Evolutionary conservation across 371 early-diverging fungal genomes (phyloP), one percentile per base, ranked within the genome.

Genomic region (Funneliformis caledonium): DNA sequence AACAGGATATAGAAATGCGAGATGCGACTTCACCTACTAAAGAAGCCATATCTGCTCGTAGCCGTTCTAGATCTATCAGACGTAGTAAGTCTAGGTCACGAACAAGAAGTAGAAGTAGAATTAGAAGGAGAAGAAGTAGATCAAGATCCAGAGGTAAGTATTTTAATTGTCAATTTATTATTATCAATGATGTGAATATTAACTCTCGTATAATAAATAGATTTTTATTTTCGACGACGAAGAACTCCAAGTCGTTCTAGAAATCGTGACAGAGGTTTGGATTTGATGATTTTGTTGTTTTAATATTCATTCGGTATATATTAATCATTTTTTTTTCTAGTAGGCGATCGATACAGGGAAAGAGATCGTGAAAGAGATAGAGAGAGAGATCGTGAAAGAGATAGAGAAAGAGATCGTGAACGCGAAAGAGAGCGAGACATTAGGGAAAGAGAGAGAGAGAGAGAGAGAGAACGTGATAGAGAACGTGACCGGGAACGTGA

Each of bases 231-330:
- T 64, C 81, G 81, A 1, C 76, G 50, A 6, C 81, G 82, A 37
- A 56, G 87, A 79, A 70, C 81, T 12, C 80, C 84, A 42, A 73
- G 52, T 14, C 80, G 85, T 42, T 84, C 82, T 56, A 68, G 81
- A 59, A 82, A 85, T 14, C 83, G 85, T 26, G 80, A 83, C 31
- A 64, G 84, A 70, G 86, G 80, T 72, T 65, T 50, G 61, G 31
- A 26, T 43, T 79, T 37, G 26, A 1, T 59, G 16, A 56, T 42
- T 14, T 11, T 64, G 12, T 19, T 37, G 19, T 33, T 76, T 26
- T 33, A 74, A 33, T 59, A 22, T n/a, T 56, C 31, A 22, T 50
- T 52, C n/a, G 10, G 5, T 31, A 22, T 64, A 26, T 65, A 74
- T 50, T 74, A 33, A 60, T 43, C 11, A 67, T n/a, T 45, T 45